Evolutionary conservation across 148 eudicot species (phyloP).

Genomic region (Rhododendron kiyosumense): DNA sequence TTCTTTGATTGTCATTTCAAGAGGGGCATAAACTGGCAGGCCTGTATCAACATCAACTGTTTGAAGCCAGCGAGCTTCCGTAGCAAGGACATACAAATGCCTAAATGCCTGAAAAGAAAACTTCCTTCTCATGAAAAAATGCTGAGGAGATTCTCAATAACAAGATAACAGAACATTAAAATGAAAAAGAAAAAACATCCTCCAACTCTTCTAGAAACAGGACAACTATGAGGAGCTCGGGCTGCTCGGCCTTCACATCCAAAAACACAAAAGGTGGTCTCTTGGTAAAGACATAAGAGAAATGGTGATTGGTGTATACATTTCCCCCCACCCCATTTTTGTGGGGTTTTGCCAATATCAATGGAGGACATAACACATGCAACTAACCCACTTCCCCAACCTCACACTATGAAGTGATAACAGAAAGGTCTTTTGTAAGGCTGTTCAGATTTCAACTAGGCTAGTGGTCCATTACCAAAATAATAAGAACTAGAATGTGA

Average conservation of each 20-base stretch:
- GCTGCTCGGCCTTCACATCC: not conserved
- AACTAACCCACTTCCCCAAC: not conserved
- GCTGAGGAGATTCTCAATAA: not conserved
- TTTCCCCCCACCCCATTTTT: not conserved
- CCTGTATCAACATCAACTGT: constrained; percentile 97
- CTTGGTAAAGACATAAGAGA: not conserved
- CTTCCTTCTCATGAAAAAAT: not conserved
- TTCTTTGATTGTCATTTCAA: constrained; percentile 80
- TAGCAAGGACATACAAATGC: constrained; percentile 96
- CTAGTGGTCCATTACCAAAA: not conserved
- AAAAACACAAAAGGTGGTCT: not conserved
- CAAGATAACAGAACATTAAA: not conserved
- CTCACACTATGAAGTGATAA: not conserved
- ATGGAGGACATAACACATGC: not conserved
- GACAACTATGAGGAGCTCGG: not conserved
- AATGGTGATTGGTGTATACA: not conserved
- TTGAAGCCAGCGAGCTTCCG: constrained; percentile 94
- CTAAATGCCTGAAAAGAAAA: constrained; percentile 64
- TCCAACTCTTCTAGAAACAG: not conserved
- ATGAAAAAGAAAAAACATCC: not conserved
- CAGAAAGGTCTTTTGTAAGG: not conserved
- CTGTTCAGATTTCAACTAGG: not conserved
- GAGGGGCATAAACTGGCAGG: constrained; percentile 91
- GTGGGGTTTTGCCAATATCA: not conserved
- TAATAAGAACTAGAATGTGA: not conserved